Conservation (phyloP, 495 filamentous ascomycete species). For the Daldinia decipiens region DNA sequence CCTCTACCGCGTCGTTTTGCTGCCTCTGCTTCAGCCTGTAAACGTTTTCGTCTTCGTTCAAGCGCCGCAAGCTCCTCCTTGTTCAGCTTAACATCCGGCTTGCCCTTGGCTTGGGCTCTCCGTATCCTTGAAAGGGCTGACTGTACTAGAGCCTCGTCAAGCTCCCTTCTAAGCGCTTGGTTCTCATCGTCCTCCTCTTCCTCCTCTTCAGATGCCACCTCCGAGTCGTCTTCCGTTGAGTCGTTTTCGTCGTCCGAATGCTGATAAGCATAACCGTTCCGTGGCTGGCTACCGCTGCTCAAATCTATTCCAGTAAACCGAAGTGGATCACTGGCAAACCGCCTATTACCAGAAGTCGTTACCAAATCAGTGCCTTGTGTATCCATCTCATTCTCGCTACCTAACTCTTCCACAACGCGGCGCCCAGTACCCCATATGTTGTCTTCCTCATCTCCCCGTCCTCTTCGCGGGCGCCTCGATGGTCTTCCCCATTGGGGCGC, state of each 20-base stretch:
- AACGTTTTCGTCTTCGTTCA: constrained; percentile 69
- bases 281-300: constrained; percentile 57
- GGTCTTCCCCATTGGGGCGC: constrained; percentile 98
- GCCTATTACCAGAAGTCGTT: constrained; percentile 49
- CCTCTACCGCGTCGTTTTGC: constrained; percentile 32
- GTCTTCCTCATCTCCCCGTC: constrained; percentile 62
- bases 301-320: constrained; percentile 70
- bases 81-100: constrained; percentile 77
- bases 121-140: constrained; percentile 79
- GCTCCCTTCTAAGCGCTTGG: constrained; percentile 58
- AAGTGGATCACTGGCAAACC: constrained; percentile 68
- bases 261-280: constrained; percentile 57
- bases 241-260: constrained; percentile 60
- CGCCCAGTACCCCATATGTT: constrained; percentile 53
- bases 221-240: constrained; percentile 64
- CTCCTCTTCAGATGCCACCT: constrained; percentile 49
- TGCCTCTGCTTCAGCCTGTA: constrained; percentile 58
- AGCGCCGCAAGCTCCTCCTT: constrained; percentile 79
- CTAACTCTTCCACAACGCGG: constrained; percentile 75
- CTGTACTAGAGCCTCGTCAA: constrained; percentile 76
- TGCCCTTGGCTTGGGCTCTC: constrained; percentile 76
- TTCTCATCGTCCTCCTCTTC: constrained; percentile 64
- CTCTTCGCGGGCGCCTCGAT: constrained; percentile 82
- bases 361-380: constrained; percentile 66
- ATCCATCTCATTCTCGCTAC: constrained; percentile 69